Percentiles rank a stretch among this genome's conserved stretches.
phyloP scores from a whole-genome alignment of 768 basidiomycete genomes.

The Pulveroboletus sp. region DNA sequence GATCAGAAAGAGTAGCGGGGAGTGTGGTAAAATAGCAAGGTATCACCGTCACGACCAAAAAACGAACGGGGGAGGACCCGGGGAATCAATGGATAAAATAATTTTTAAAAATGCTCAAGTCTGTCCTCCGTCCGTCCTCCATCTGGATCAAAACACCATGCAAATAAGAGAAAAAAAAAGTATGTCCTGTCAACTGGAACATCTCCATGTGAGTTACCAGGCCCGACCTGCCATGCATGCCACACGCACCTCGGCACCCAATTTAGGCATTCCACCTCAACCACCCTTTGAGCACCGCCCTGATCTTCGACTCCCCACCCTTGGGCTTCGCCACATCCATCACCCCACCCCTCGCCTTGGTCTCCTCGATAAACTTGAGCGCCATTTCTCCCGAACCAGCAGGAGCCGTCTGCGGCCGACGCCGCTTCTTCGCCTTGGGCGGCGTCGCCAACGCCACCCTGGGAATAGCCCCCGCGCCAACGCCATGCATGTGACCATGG shows the following conservation, averaged over 20 bases:
- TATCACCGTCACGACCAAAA: neutral
- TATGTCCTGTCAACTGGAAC: neutral
- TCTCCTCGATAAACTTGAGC: conserved; percentile 15
- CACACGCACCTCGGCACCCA: conserved; percentile 2
- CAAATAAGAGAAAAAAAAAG: neutral
- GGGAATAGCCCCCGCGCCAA: neutral
- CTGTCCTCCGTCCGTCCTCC: neutral
- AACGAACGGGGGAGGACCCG: neutral
- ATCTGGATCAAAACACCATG: neutral
- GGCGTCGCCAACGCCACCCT: neutral
- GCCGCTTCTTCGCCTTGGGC: conserved; percentile 5
- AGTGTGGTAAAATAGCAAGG: too few species aligned
- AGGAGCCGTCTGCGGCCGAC: conserved; percentile 28
- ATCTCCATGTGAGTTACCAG: neutral
- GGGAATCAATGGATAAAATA: neutral
- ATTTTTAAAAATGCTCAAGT: neutral
- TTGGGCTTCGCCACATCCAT: neutral
- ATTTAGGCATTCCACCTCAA: conserved; percentile 11
- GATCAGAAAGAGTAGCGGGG: too few species aligned
- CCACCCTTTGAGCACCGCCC: conserved; percentile 15
- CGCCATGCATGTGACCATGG: neutral
- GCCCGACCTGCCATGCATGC: neutral
- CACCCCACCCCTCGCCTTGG: neutral
- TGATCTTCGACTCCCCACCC: conserved; percentile 14
- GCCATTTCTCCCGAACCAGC: conserved; percentile 8